phyloP scores from a whole-genome alignment of 2,329 filamentous ascomycete genomes.

The Calonectria hawksworthii region DNA sequence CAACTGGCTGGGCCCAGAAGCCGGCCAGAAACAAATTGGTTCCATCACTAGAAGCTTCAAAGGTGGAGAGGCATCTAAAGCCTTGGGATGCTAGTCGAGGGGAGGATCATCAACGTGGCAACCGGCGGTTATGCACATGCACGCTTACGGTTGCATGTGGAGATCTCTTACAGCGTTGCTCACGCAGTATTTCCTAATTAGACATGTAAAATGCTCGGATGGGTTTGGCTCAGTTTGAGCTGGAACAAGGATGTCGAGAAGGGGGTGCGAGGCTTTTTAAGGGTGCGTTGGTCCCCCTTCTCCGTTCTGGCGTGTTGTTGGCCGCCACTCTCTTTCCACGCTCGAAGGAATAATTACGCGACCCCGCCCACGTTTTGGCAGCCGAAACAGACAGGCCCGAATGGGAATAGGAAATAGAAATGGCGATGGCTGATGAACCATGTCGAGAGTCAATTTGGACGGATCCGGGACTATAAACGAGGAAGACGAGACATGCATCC shows the following conservation, averaged over 20 bases:
- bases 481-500: neutral
- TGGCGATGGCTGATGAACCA: neutral
- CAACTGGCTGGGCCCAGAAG: neutral
- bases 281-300: neutral
- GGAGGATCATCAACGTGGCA: constrained; percentile 6
- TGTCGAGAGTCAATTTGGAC: neutral
- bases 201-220: neutral
- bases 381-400: neutral
- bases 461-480: neutral
- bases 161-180: neutral
- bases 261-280: neutral
- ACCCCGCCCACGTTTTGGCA: neutral
- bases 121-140: constrained; percentile 7
- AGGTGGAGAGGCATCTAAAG: neutral
- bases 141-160: neutral
- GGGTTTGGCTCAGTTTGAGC: neutral
- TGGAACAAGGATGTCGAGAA: neutral
- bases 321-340: neutral
- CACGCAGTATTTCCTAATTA: neutral
- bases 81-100: constrained; percentile 1
- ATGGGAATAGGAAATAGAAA: neutral
- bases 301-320: neutral
- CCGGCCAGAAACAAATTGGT: neutral
- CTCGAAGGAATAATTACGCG: neutral
- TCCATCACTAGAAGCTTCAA: neutral